These are phyloP conservation scores for Pisolithus albus DNA, from an alignment of 768 basidiomycete species.

Conservation along the genomic window DNA sequence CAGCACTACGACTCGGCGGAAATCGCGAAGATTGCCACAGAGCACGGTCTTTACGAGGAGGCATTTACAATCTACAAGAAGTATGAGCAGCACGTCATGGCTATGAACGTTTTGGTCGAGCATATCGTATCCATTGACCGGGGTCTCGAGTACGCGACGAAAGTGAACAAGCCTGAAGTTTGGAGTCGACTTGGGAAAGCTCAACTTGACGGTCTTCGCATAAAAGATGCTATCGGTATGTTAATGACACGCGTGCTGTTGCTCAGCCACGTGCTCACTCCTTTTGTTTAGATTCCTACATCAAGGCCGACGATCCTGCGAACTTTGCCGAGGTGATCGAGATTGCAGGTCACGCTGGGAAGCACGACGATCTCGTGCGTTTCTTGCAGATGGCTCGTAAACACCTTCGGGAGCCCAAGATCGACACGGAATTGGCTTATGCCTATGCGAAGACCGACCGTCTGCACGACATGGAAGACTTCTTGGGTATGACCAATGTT, in stretches of 20 bases:
- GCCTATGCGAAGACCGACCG: slow-evolving; percentile 98
- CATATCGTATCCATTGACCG: slow-evolving; percentile 98
- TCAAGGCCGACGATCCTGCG: slow-evolving; percentile 91
- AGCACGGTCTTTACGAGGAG: slow-evolving; percentile 93
- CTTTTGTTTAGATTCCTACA: slow-evolving; percentile 72
- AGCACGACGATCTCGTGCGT: slow-evolving; percentile 89
- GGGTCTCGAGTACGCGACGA: slow-evolving; percentile 91
- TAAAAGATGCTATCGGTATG: slow-evolving; percentile 95
- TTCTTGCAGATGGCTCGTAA: slow-evolving; percentile 99
- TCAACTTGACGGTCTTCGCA: slow-evolving; percentile 93
- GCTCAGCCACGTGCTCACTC: neutral
- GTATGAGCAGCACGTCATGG: slow-evolving; percentile 89
- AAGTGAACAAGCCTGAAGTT: slow-evolving; percentile 93
- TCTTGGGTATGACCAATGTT: slow-evolving; percentile 96
- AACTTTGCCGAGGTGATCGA: slow-evolving; percentile 96
- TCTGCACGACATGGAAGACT: slow-evolving; percentile 99
- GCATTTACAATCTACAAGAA: slow-evolving; percentile 98
- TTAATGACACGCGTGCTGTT: neutral
- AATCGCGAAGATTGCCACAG: slow-evolving; percentile 94
- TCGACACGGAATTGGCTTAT: slow-evolving; percentile 96
- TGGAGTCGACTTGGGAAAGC: slow-evolving; percentile 99
- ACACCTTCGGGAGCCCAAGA: slow-evolving; percentile 91
- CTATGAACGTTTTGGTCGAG: slow-evolving; percentile 96
- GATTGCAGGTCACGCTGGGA: slow-evolving; percentile 88
- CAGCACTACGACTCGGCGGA: slow-evolving; percentile 92